Percentiles rank a stretch among this genome's conserved stretches.
Evolutionary conservation across 2,329 filamentous ascomycete genomes (phyloP).

Genomic region (Macroventuria anomochaeta): DNA sequence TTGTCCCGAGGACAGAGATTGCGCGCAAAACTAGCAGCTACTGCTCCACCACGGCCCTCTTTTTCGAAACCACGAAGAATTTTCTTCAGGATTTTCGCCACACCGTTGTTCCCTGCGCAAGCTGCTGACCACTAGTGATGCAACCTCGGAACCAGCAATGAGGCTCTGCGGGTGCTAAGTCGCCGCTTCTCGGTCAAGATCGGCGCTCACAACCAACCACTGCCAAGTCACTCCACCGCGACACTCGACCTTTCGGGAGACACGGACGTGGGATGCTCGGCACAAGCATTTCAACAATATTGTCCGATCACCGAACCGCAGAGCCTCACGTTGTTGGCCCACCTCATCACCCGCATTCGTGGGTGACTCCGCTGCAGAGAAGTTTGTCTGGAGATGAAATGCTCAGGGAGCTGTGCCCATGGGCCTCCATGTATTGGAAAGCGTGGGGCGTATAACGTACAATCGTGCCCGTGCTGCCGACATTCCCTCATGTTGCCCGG

Average conservation of each 20-base stretch:
- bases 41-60: conserved; percentile 29
- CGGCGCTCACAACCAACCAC: conserved; percentile 24
- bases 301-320: conserved; percentile 7
- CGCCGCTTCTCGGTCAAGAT: conserved; percentile 29
- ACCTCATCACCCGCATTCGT: conserved; percentile 10
- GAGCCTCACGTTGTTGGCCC: conserved; percentile 7
- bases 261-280: conserved; percentile 6
- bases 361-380: conserved; percentile 17
- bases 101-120: conserved; percentile 10
- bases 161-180: conserved; percentile 19
- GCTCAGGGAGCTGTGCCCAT: conserved; percentile 14
- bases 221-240: conserved; percentile 5
- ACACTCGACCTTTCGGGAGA: conserved; percentile 1
- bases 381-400: conserved; percentile 5
- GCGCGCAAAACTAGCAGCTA: conserved; percentile 12
- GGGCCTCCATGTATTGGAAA: conserved; percentile 17
- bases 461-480: conserved; percentile 20
- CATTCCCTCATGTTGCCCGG: conserved; percentile 18
- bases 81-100: conserved; percentile 21
- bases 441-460: conserved; percentile 20
- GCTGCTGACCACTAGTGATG: conserved; percentile 32
- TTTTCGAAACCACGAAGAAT: conserved; percentile 29
- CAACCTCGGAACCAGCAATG: conserved; percentile 27
- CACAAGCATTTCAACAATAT: conserved; percentile 10
- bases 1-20: conserved; percentile 21